Percentiles rank a stretch among this genome's conserved stretches.
Evolutionary conservation across 768 basidiomycete genomes (phyloP).

Genomic region (Amanita jacksonii): DNA sequence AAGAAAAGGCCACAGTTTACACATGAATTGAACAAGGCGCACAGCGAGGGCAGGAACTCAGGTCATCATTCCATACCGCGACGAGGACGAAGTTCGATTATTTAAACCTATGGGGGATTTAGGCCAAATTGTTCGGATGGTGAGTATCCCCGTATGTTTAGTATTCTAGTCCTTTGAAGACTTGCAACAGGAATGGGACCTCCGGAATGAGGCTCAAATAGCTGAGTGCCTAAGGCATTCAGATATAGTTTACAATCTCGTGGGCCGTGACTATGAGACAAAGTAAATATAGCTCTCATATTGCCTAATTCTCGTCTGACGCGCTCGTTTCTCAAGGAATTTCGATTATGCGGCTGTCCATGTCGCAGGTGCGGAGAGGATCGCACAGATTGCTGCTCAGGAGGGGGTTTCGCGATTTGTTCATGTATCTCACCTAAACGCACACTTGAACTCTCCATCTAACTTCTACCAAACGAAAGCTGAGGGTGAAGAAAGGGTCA

Average conservation of each 20-base stretch:
- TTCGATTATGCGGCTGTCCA: slow-evolving; percentile 78
- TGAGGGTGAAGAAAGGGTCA: slow-evolving; percentile 82
- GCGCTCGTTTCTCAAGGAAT: slow-evolving; percentile 47
- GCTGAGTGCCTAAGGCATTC: slow-evolving; percentile 92
- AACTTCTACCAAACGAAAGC: slow-evolving; percentile 84
- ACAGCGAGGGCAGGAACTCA: slow-evolving; percentile 86
- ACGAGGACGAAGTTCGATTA: slow-evolving; percentile 86
- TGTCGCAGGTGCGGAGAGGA: slow-evolving; percentile 71
- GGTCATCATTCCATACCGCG: slow-evolving; percentile 90
- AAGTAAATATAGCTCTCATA: slow-evolving; percentile 45
- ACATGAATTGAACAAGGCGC: background rate
- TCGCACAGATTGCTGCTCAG: slow-evolving; percentile 74
- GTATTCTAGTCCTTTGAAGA: background rate
- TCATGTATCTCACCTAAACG: slow-evolving; percentile 94
- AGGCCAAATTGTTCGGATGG: slow-evolving; percentile 93
- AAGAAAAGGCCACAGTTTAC: slow-evolving; percentile 5
- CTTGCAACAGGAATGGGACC: slow-evolving; percentile 80
- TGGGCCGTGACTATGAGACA: slow-evolving; percentile 90
- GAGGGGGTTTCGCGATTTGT: slow-evolving; percentile 77
- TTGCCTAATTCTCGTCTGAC: slow-evolving; percentile 4
- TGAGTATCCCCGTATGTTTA: slow-evolving; percentile 21
- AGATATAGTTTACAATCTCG: slow-evolving; percentile 93
- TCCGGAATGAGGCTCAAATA: slow-evolving; percentile 83
- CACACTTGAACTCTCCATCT: slow-evolving; percentile 67
- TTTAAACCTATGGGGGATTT: slow-evolving; percentile 93